Base-by-base conservation (phyloP, 2,329 filamentous ascomycete genomes). In the Mycocentrospora acerina region DNA sequence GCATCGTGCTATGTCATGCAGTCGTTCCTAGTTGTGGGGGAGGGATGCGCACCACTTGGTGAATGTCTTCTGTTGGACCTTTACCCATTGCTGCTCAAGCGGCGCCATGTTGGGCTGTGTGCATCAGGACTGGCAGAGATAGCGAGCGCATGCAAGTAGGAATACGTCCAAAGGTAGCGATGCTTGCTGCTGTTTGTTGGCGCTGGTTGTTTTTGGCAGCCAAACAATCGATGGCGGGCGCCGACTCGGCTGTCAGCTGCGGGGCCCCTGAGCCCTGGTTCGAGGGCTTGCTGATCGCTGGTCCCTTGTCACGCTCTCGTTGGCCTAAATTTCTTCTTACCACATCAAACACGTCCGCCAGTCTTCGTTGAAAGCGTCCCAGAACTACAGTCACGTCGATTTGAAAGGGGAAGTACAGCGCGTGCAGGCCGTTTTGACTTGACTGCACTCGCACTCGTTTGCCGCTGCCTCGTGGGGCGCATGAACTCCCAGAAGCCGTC, bases 1-100 rank as follows among this genome's bases (percentile, higher is more conserved):
- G 59, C 44, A 45, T 36, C 24, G 49, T 50, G 16, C 40, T 25
- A 44, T 35, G 36, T 40, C 19, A 30, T 41, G 22, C 16, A 31
- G 24, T 16, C 34, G 38, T 35, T 18, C 28, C 13, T 28, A 22
- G 42, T 10, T 27, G 40, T 32, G 52, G 29, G 40, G 39, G 37
- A 44, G 37, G 37, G 48, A 32, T 44, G 63, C 72, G 59, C 62
- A 88, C 86, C 93, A 98, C 88, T 97, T 98, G 43, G 90, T 95
- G 71, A 98, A 98, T 18, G 93, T 98, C 80, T 97, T 98, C 71
- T 97, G 86, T 76, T 97, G 91, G 71, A 95, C 90, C 64, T 77
- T 80, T 59, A 83, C 74, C 79, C 80, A 82, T 70, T 79, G 77
- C 72, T 81, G 78, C 69, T 83, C 79, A 61, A 74, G 70, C 56